Conservation (phyloP, 2,329 filamentous ascomycete species). For the Amesomyces nigricolor region DNA sequence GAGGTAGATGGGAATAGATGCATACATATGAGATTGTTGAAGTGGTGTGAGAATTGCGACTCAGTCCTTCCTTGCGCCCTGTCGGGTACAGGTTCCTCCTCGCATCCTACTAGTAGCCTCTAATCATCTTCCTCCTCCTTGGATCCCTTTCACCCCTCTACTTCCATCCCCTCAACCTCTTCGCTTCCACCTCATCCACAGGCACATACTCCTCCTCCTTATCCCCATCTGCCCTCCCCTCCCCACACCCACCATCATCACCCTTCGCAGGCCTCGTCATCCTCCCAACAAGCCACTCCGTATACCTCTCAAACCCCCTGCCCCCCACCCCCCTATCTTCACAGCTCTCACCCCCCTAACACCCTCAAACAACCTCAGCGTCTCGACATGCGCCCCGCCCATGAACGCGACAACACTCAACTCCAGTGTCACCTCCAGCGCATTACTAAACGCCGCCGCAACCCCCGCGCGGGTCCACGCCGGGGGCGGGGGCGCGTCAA, state of each 20-base stretch:
- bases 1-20: slow-evolving; percentile 13
- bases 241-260: neutral
- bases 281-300: slow-evolving; percentile 39
- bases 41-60: neutral
- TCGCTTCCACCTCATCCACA: slow-evolving; percentile 14
- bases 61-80: neutral
- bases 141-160: neutral
- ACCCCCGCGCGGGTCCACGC: neutral
- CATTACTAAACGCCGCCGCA: slow-evolving; percentile 33
- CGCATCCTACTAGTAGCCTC: too few relatives aligned
- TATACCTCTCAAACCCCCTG: slow-evolving; percentile 39
- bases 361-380: slow-evolving; percentile 37
- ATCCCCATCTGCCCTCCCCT: neutral
- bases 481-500: slow-evolving; percentile 30
- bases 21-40: too few relatives aligned
- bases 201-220: slow-evolving; percentile 1
- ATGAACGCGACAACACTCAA: slow-evolving; percentile 34
- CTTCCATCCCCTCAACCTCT: neutral
- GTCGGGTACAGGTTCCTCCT: neutral
- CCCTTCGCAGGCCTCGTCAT: slow-evolving; percentile 10
- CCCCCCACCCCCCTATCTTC: slow-evolving; percentile 34
- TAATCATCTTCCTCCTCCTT: neutral
- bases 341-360: slow-evolving; percentile 38
- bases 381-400: slow-evolving; percentile 34
- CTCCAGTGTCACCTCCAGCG: slow-evolving; percentile 38